A percentile compares a stretch with the other conserved stretches of the same genome.
Evolutionary conservation across 345 rosid genomes (phyloP).

Genomic region (Rhodomyrtus tomentosa): DNA sequence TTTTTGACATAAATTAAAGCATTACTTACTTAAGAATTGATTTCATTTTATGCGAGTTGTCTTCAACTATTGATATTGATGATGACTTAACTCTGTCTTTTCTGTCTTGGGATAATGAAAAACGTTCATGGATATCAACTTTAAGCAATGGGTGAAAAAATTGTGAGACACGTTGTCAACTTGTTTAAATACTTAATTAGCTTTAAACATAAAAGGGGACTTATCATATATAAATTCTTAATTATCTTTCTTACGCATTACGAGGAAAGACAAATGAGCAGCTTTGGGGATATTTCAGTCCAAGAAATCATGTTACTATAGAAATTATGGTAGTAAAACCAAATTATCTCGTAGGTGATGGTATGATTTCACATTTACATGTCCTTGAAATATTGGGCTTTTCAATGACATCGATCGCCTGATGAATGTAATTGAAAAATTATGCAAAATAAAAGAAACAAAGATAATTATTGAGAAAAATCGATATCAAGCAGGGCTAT

Average conservation of each 20-base stretch:
- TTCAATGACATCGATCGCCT: too few species aligned
- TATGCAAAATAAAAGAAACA: too few species aligned
- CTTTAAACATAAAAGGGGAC: background rate
- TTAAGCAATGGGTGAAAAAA: background rate
- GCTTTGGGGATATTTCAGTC: background rate
- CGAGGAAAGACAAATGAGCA: background rate
- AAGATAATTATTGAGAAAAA: too few species aligned
- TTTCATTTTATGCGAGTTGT: background rate
- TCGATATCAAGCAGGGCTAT: too few species aligned
- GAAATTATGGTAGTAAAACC: background rate
- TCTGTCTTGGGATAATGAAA: background rate
- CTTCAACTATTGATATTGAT: background rate
- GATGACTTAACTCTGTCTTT: background rate
- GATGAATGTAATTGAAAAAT: too few species aligned
- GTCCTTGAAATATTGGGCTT: too few species aligned
- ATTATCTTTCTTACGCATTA: background rate
- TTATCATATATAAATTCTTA: background rate
- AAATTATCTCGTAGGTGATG: too few species aligned
- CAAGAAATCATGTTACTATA: background rate
- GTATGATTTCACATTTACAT: too few species aligned
- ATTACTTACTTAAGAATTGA: background rate
- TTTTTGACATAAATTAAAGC: background rate
- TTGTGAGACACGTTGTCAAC: background rate
- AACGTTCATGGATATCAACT: background rate
- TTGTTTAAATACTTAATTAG: background rate